A percentile compares a stretch with the other conserved stretches of the same genome.
Evolutionary conservation across 169 alveolate species (phyloP).

Genomic region (Cyclospora cayetanensis): DNA sequence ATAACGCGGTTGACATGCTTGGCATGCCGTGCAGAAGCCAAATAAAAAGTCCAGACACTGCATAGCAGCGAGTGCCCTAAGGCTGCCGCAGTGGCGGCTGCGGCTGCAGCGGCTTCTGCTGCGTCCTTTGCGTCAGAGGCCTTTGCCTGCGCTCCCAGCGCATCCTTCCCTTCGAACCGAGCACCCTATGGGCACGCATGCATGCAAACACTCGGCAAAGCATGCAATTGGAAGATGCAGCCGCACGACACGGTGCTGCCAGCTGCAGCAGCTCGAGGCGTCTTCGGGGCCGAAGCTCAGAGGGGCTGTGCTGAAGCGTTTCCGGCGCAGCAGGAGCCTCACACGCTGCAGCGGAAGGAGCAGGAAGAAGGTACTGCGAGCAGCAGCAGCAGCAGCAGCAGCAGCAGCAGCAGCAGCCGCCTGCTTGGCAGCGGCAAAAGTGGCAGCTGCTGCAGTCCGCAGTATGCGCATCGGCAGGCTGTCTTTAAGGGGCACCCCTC

Average conservation of each 20-base stretch:
- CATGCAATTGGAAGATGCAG: too few relatives aligned
- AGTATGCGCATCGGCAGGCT: conserved; percentile 2
- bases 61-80: too few relatives aligned
- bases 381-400: conserved; percentile 7
- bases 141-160: too few relatives aligned
- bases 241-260: not conserved
- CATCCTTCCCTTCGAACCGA: too few relatives aligned
- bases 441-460: conserved; percentile 31
- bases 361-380: not conserved
- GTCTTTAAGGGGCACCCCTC: conserved; percentile 29
- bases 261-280: not conserved
- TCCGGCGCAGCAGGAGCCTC: not conserved
- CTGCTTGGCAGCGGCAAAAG: not conserved
- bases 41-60: too few relatives aligned
- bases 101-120: not conserved
- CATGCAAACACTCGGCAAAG: too few relatives aligned
- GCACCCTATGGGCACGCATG: too few relatives aligned
- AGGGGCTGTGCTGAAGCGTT: not conserved
- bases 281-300: too few relatives aligned
- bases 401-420: conserved; percentile 9
- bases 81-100: not conserved
- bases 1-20: too few relatives aligned
- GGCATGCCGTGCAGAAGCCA: too few relatives aligned
- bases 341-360: not conserved
- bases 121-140: too few relatives aligned